Conservation (phyloP, 164 flowering plant species). For the Annona squamosa region DNA sequence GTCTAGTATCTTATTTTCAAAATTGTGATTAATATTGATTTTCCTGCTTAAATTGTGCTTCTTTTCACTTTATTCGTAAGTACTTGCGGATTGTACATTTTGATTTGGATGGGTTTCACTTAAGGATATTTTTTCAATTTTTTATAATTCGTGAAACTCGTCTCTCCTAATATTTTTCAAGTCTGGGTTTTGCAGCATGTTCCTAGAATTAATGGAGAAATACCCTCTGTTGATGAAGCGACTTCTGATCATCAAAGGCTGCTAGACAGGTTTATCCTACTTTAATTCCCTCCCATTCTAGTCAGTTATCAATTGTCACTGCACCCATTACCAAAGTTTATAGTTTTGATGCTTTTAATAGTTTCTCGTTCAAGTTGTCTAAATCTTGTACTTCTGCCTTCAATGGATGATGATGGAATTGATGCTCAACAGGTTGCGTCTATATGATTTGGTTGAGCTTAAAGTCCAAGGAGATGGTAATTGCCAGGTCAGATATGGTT, state of each 20-base stretch:
- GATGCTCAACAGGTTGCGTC: constrained; percentile 43
- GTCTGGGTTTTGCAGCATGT: constrained; percentile 56
- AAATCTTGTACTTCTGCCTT: constrained; percentile 3
- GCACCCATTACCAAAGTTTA: background rate
- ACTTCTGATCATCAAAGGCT: constrained; percentile 91
- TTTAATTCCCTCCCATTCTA: background rate
- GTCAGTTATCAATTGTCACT: background rate
- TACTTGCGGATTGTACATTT: background rate
- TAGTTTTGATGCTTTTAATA: background rate
- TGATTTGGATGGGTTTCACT: background rate
- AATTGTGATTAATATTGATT: background rate
- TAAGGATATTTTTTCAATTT: background rate
- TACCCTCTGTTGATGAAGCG: constrained; percentile 90
- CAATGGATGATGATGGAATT: background rate
- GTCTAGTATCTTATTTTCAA: too few species aligned
- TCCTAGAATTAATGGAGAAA: constrained; percentile 92
- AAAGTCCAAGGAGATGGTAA: constrained; percentile 88
- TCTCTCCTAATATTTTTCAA: background rate
- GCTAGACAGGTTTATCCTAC: constrained; percentile 54
- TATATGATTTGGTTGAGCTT: constrained; percentile 73
- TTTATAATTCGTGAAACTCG: background rate
- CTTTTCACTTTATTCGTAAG: background rate
- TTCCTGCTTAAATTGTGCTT: background rate
- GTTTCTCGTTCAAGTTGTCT: background rate
- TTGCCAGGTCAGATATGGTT: constrained; percentile 61